A percentile compares a stretch with the other conserved stretches of the same genome.
phyloP scores from a whole-genome alignment of 139 green algal species.

The Spirogloea muscicola region DNA sequence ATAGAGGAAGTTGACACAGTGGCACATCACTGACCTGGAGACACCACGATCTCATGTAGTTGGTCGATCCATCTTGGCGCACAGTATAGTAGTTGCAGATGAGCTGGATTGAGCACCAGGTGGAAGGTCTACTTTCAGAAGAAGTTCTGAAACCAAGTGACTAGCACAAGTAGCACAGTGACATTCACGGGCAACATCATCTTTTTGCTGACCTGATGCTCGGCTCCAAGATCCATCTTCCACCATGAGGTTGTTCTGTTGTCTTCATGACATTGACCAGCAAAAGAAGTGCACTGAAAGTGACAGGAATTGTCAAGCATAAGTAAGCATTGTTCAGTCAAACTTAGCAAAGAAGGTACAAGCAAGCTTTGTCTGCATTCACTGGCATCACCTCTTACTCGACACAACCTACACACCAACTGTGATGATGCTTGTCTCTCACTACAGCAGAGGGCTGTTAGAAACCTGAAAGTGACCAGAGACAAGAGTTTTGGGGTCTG shows the following conservation, averaged over 20 bases:
- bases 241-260: constrained; percentile 8
- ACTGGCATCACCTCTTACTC: no score
- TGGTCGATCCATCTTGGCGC: constrained; percentile 13
- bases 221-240: constrained; percentile 20
- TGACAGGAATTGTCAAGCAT: no score
- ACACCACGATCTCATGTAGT: constrained; percentile 24
- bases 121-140: no score
- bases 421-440: no score
- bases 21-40: not conserved
- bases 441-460: no score
- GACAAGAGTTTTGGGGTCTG: not conserved
- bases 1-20: not conserved
- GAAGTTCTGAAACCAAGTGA: no score
- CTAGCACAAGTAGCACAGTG: no score
- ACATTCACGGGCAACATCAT: no score
- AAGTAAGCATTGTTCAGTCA: no score
- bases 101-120: constrained; percentile 10
- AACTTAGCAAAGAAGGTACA: no score
- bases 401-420: no score
- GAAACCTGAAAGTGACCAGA: not conserved
- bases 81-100: constrained; percentile 34
- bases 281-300: constrained; percentile 19
- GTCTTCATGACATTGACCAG: constrained; percentile 9
- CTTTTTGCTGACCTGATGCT: constrained; percentile 17
- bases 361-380: no score